Conservation (phyloP, 805 yeast genomes). For the Blastobotrys attinorum region DNA sequence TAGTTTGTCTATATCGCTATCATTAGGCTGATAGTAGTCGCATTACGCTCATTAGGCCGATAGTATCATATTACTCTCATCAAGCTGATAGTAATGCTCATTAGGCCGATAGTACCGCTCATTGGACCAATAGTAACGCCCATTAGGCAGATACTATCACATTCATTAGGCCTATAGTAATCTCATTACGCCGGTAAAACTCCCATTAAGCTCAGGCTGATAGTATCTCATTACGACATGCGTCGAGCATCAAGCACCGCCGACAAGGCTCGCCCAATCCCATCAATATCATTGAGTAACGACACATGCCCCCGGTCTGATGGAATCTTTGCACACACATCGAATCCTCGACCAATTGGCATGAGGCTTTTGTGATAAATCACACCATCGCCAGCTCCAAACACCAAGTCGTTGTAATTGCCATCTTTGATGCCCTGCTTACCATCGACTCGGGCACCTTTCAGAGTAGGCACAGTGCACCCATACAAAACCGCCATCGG, state of each 20-base stretch:
- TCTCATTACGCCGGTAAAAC: too few species aligned
- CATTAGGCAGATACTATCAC: too few species aligned
- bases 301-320: slow-evolving; percentile 71
- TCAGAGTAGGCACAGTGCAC: slow-evolving; percentile 72
- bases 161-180: too few species aligned
- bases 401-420: slow-evolving; percentile 64
- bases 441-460: slow-evolving; percentile 65
- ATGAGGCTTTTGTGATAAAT: slow-evolving; percentile 74
- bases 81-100: too few species aligned
- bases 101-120: too few species aligned
- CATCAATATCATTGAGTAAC: slow-evolving; percentile 63
- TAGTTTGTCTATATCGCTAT: too few species aligned
- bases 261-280: slow-evolving; percentile 62
- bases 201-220: too few species aligned
- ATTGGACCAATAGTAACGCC: too few species aligned
- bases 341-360: slow-evolving; percentile 71
- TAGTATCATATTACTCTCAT: too few species aligned
- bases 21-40: too few species aligned
- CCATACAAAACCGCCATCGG: slow-evolving; percentile 82
- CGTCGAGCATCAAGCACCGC: slow-evolving; percentile 55
- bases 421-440: slow-evolving; percentile 60
- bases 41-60: too few species aligned
- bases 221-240: too few species aligned
- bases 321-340: slow-evolving; percentile 57
- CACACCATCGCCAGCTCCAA: slow-evolving; percentile 93